A percentile compares a stretch with the other conserved stretches of the same genome.
phyloP scores from a whole-genome alignment of 2,329 filamentous ascomycete species.

The Coniochaeta ligniaria region DNA sequence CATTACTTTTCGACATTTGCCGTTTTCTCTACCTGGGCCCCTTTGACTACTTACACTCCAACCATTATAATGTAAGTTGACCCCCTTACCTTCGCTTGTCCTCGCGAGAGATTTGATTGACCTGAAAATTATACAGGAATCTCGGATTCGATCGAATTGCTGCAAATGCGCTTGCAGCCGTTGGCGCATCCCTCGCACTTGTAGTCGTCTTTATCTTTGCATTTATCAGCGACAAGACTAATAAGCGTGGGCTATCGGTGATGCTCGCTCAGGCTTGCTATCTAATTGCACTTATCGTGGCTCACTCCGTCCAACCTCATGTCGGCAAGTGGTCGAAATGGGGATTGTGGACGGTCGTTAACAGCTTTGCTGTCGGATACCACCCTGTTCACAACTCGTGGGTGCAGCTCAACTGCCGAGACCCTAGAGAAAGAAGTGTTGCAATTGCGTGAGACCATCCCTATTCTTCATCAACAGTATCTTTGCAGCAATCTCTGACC shows the following conservation, averaged over 20 bases:
- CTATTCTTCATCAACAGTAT: too few species aligned
- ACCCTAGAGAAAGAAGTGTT: slow-evolving; percentile 38
- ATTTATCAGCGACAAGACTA: slow-evolving; percentile 37
- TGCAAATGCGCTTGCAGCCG: slow-evolving; percentile 39
- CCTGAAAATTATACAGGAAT: not conserved
- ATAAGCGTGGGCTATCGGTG: slow-evolving; percentile 33
- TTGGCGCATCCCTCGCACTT: slow-evolving; percentile 34
- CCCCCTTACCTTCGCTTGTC: not conserved
- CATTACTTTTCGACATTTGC: slow-evolving; percentile 40
- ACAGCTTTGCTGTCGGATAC: slow-evolving; percentile 43
- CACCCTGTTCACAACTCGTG: slow-evolving; percentile 46
- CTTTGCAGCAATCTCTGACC: not conserved
- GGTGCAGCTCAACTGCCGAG: slow-evolving; percentile 43
- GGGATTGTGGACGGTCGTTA: slow-evolving; percentile 43
- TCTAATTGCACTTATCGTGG: slow-evolving; percentile 33
- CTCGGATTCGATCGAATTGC: slow-evolving; percentile 33
- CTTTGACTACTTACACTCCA: slow-evolving; percentile 43
- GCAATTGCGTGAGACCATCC: slow-evolving; percentile 32
- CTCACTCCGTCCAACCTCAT: slow-evolving; percentile 30
- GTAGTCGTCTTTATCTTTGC: slow-evolving; percentile 40
- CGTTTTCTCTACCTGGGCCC: slow-evolving; percentile 45
- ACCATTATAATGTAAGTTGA: slow-evolving; percentile 29
- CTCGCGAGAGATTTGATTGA: too few species aligned
- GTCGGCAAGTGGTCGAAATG: slow-evolving; percentile 40
- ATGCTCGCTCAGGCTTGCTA: slow-evolving; percentile 37